Evolutionary conservation across 2,329 filamentous ascomycete species (phyloP).

Genomic region (Scedosporium boydii): DNA sequence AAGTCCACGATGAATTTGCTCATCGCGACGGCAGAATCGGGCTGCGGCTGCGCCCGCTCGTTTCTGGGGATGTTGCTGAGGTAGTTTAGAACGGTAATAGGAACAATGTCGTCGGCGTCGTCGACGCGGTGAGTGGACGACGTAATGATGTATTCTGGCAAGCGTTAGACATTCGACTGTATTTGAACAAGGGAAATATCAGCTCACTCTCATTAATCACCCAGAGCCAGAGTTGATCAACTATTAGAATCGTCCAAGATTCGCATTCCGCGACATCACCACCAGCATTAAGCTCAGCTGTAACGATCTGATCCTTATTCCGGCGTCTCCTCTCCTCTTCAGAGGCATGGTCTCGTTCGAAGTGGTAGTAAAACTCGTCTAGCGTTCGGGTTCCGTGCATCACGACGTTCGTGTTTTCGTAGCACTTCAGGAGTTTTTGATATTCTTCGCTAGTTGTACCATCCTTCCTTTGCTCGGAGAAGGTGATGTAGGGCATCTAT

Average conservation of each 20-base stretch:
- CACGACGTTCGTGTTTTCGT: not conserved
- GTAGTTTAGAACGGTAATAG: not conserved
- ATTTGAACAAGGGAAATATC: no score
- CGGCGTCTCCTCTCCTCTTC: conserved; percentile 1
- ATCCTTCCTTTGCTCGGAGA: not conserved
- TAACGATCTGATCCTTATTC: conserved; percentile 10
- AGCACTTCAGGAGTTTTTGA: not conserved
- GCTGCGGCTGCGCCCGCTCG: not conserved
- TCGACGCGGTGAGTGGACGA: conserved; percentile 1
- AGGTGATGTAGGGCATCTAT: conserved; percentile 4
- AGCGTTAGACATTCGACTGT: not conserved
- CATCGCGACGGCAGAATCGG: conserved; percentile 8
- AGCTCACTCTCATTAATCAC: conserved; percentile 9
- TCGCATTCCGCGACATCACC: not conserved
- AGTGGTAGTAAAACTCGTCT: conserved; percentile 13
- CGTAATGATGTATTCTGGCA: conserved; percentile 1
- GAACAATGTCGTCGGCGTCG: not conserved
- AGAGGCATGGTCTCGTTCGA: conserved; percentile 1
- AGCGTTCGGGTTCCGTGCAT: conserved; percentile 11
- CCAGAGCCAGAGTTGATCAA: conserved; percentile 14
- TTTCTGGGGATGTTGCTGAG: not conserved
- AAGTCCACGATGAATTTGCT: conserved; percentile 10
- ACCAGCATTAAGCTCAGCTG: not conserved
- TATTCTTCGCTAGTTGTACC: not conserved
- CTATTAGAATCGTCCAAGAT: conserved; percentile 8